Conservation (phyloP, 2,329 filamentous ascomycete species). For the Colletotrichum liriopes region DNA sequence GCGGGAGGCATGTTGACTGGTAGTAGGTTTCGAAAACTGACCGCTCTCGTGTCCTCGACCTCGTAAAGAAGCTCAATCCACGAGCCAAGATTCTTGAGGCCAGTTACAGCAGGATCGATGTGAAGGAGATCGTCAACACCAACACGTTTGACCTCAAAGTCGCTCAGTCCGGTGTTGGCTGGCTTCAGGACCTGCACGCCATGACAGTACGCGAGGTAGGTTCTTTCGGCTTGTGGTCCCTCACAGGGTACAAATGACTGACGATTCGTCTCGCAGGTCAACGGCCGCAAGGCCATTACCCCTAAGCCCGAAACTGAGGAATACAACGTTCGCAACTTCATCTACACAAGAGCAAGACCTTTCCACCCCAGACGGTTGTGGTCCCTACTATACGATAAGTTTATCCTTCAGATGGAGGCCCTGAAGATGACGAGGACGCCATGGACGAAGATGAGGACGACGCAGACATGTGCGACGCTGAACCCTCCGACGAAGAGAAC, state of each 20-base stretch:
- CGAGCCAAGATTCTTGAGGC: conserved; percentile 76
- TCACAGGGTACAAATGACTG: conserved; percentile 46
- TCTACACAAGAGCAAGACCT: conserved; percentile 74
- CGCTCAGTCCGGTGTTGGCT: conserved; percentile 77
- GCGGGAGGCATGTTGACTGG: neutral
- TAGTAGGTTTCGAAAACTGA: conserved; percentile 56
- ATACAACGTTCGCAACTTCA: conserved; percentile 80
- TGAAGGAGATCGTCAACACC: conserved; percentile 76
- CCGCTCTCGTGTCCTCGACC: conserved; percentile 62
- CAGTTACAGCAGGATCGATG: conserved; percentile 71
- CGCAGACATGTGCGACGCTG: conserved; percentile 49
- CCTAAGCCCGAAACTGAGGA: conserved; percentile 81
- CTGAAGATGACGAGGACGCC: conserved; percentile 49
- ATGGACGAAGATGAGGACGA: conserved; percentile 50
- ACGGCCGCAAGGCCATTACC: conserved; percentile 67
- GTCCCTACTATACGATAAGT: conserved; percentile 63
- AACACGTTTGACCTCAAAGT: conserved; percentile 75
- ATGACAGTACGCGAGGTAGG: conserved; percentile 74
- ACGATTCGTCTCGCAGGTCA: conserved; percentile 50
- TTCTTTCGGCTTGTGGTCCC: too few species aligned
- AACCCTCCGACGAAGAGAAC: conserved; percentile 37
- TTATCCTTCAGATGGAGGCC: conserved; percentile 65
- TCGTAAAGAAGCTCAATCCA: conserved; percentile 76
- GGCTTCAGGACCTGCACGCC: conserved; percentile 79
- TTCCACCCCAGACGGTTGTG: conserved; percentile 66